phyloP scores from a whole-genome alignment of 306 rosid genomes.

The Dryas drummondii region DNA sequence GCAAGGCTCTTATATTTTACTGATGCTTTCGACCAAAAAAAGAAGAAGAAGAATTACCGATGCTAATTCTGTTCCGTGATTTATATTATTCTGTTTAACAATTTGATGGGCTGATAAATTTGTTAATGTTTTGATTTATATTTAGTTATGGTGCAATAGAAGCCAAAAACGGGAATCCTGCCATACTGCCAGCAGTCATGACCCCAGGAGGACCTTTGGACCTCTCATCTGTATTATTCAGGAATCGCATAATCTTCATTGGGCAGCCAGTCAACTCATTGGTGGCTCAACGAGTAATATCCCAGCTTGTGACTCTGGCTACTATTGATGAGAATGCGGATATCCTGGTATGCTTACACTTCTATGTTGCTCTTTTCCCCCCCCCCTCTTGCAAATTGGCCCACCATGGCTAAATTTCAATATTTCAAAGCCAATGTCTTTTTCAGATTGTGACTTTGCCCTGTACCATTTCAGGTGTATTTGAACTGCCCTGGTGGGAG shows the following conservation, averaged over 20 bases:
- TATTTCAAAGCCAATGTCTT: background rate
- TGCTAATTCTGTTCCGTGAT: background rate
- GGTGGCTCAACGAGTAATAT: conserved; percentile 95
- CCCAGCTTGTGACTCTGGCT: conserved; percentile 94
- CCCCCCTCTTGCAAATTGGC: conserved; percentile 9
- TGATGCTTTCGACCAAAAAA: background rate
- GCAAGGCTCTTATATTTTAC: background rate
- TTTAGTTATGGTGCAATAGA: conserved; percentile 65
- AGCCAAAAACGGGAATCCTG: conserved; percentile 76
- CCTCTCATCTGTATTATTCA: conserved; percentile 77
- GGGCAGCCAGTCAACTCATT: conserved; percentile 81
- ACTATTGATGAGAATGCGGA: conserved; percentile 74
- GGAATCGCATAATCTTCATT: conserved; percentile 89
- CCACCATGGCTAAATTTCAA: conserved; percentile 13
- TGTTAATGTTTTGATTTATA: conserved; percentile 28
- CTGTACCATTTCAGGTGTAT: conserved; percentile 60
- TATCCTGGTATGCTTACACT: conserved; percentile 61
- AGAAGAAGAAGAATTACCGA: background rate
- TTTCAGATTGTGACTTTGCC: conserved; percentile 1
- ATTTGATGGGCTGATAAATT: conserved; percentile 9
- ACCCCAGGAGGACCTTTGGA: conserved; percentile 93
- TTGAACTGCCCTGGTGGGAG: conserved; percentile 97
- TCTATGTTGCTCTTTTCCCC: conserved; percentile 13
- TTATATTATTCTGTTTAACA: conserved; percentile 1
- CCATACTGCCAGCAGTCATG: conserved; percentile 84